These are phyloP conservation scores for Wickerhamiella nectarea DNA, from an alignment of 805 yeast genomes.

Conservation along the genomic window DNA sequence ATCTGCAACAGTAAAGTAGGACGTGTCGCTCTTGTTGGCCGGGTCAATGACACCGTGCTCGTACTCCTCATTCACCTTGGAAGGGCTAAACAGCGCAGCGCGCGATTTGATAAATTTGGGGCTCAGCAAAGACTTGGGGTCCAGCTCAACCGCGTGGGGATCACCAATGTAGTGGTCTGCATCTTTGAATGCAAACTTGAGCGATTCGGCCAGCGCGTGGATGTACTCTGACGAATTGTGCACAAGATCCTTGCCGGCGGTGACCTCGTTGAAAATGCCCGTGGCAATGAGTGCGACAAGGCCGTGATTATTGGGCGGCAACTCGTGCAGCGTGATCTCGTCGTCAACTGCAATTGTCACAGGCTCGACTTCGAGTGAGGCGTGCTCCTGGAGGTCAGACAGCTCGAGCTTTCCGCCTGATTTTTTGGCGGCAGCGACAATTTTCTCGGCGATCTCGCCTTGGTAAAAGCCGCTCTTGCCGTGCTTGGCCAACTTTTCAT, in stretches of 20 bases:
- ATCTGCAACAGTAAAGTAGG: constrained; percentile 53
- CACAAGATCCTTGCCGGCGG: constrained; percentile 25
- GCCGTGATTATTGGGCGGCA: constrained; percentile 79
- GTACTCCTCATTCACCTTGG: constrained; percentile 31
- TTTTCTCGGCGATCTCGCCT: constrained; percentile 56
- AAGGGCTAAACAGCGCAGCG: constrained; percentile 33
- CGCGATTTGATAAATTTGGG: constrained; percentile 38
- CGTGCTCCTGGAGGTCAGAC: constrained; percentile 45
- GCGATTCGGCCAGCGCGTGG: constrained; percentile 55
- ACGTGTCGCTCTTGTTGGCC: constrained; percentile 50
- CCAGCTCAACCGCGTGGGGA: constrained; percentile 28
- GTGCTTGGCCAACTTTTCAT: constrained; percentile 36
- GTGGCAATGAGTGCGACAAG: constrained; percentile 58
- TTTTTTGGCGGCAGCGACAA: constrained; percentile 37
- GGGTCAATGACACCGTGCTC: constrained; percentile 40
- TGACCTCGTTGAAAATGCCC: constrained; percentile 47
- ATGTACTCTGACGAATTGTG: constrained; percentile 63
- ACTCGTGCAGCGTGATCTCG: constrained; percentile 55
- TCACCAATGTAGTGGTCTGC: constrained; percentile 64
- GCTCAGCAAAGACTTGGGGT: constrained; percentile 33
- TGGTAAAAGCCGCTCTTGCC: constrained; percentile 59
- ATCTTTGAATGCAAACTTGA: constrained; percentile 60
- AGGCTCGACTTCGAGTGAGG: constrained; percentile 53
- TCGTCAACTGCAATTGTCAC: constrained; percentile 33
- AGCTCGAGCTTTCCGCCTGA: constrained; percentile 44